Evolutionary conservation across 257 asterid genomes (phyloP), one percentile per base, ranked within the genome.

Genomic region (Coffea canephora): DNA sequence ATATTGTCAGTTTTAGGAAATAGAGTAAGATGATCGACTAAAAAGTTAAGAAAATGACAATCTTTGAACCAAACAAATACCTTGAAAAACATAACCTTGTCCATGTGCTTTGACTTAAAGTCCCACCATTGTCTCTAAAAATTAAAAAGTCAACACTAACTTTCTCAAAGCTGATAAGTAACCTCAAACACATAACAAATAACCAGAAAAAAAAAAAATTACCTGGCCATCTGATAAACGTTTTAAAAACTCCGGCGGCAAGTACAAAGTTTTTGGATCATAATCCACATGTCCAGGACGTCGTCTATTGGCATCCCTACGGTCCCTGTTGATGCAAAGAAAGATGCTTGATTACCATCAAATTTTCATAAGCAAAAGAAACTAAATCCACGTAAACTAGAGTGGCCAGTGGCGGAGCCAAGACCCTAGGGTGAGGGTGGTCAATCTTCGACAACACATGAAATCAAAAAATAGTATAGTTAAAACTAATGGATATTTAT

Each of bases 101-200:
- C 98, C 98, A 95, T 95, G 88, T 95, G 97, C 91, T 86, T 93
- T 25, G 99, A 88, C 91, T 95, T 95, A 84, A 95, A 95, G 82
- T 95, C 98, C 99, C 99, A 95, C 99, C 99, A 95, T 92, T 95
- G 99, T 87, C 98, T 92, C 99, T 95, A 86, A 75, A 76, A 75
- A 76, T 77, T 78, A 71, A 73, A 83, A 83, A 82, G 36, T 41
- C 78, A 73, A 79, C 75, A 69, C 57, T 67, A 55, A 27, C 57
- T 6, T 77, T 50, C 19, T 61, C 74, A 15, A 71, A 39, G 39
- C 23, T n/a, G 14, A 78, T 52, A 67, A 79, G 77, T 70, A 80
- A 41, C 11, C 65, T 59, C 50, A 75, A 46, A 66, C 13, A 69
- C 25, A 57, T 57, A 46, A 73, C 66, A 80, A 34, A 48, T 62